Evolutionary conservation across 23 red algal genomes (phyloP).

Genomic region (Gracilaria caudata): DNA sequence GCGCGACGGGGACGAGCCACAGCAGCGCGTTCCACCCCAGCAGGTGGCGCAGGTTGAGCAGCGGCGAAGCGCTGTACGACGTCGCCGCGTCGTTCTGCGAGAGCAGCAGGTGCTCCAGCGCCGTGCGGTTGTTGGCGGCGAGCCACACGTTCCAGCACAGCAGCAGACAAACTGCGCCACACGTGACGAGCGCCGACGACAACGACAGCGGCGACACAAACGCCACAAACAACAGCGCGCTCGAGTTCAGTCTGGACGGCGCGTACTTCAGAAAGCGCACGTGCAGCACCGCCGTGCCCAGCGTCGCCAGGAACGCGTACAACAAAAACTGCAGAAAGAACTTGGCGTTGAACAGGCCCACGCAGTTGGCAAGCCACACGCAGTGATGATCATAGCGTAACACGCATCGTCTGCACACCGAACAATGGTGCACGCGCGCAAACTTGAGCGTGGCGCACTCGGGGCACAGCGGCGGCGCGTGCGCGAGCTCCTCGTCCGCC

Average conservation of each 20-base stretch:
- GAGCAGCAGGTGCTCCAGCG: conserved; percentile 14
- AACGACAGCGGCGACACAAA: conserved; percentile 15
- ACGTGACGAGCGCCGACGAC: not conserved
- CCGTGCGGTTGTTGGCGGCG: not conserved
- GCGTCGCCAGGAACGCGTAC: not conserved
- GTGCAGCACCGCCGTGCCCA: not conserved
- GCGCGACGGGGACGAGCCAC: conserved; percentile 14
- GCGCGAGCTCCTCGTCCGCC: conserved; percentile 6
- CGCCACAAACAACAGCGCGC: not conserved
- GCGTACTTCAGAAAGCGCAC: conserved; percentile 7
- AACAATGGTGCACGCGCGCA: conserved; percentile 45
- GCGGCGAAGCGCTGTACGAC: not conserved
- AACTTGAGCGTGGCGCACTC: not conserved
- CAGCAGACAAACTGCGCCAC: not conserved
- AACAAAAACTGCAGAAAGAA: conserved; percentile 42
- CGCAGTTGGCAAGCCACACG: conserved; percentile 27
- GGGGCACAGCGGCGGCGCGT: conserved; percentile 7
- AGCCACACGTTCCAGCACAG: conserved; percentile 33
- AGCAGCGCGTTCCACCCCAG: conserved; percentile 24
- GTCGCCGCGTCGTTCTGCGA: not conserved
- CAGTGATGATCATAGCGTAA: conserved; percentile 56
- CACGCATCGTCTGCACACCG: conserved; percentile 19
- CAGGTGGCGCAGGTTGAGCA: conserved; percentile 16
- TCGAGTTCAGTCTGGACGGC: not conserved
- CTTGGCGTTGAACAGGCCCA: conserved; percentile 28